phyloP scores from a whole-genome alignment of 176 grass and related monocot genomes.

The Oryza rufipogon region DNA sequence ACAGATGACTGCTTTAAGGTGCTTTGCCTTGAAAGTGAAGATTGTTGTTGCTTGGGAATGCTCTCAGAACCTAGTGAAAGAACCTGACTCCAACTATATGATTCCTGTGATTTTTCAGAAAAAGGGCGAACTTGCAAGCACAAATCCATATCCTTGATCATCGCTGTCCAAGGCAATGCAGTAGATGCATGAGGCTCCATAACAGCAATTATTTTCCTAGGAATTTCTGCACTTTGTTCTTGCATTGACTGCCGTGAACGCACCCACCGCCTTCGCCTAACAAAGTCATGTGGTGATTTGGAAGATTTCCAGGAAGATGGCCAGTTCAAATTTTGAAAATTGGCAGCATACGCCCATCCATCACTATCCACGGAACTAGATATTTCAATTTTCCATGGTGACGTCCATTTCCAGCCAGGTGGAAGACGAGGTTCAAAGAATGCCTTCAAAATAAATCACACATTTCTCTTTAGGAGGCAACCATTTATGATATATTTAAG shows the following conservation, averaged over 20 bases:
- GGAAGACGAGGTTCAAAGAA: slow-evolving; percentile 90
- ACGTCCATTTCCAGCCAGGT: slow-evolving; percentile 87
- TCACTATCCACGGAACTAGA: slow-evolving; percentile 77
- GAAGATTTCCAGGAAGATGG: slow-evolving; percentile 80
- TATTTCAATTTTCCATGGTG: slow-evolving; percentile 95
- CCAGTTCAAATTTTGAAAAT: slow-evolving; percentile 80
- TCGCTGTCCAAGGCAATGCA: slow-evolving; percentile 76
- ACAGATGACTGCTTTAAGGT: slow-evolving; percentile 58
- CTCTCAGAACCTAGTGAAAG: slow-evolving; percentile 62
- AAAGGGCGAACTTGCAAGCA: slow-evolving; percentile 90
- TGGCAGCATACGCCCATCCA: slow-evolving; percentile 87
- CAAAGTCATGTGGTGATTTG: slow-evolving; percentile 72
- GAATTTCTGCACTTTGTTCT: slow-evolving; percentile 53
- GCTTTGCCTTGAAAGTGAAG: slow-evolving; percentile 61
- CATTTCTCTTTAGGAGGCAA: slow-evolving; percentile 46
- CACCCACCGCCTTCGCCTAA: slow-evolving; percentile 85
- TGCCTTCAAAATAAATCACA: slow-evolving; percentile 60
- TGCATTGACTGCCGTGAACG: slow-evolving; percentile 64
- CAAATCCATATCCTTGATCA: slow-evolving; percentile 70
- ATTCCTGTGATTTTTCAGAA: slow-evolving; percentile 60
- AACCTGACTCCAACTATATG: slow-evolving; percentile 84
- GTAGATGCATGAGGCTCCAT: slow-evolving; percentile 73
- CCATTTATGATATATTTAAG: slow-evolving; percentile 17
- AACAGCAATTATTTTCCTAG: slow-evolving; percentile 76
- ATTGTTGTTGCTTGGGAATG: slow-evolving; percentile 59